Conservation (phyloP, 306 rosid genomes). For the Castanospermum australe region DNA sequence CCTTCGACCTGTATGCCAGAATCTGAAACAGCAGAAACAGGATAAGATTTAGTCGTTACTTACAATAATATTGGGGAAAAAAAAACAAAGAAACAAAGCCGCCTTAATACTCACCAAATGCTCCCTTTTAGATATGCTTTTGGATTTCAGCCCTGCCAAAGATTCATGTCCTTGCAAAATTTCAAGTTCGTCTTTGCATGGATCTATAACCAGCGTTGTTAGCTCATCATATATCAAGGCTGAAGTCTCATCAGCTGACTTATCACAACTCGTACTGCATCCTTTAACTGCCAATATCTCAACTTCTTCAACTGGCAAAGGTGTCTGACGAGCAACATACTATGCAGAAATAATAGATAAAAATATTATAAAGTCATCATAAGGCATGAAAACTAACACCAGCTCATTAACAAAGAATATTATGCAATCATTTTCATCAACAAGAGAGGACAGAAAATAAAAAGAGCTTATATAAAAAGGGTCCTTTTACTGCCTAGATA, state of each 20-base stretch:
- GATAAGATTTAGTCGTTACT: background rate
- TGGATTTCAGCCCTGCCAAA: slow-evolving; percentile 64
- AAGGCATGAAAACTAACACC: slow-evolving; percentile 6
- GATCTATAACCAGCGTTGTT: slow-evolving; percentile 42
- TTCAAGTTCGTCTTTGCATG: slow-evolving; percentile 60
- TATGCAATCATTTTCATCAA: background rate
- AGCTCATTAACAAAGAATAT: background rate
- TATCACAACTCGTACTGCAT: slow-evolving; percentile 24
- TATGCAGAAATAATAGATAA: slow-evolving; percentile 30
- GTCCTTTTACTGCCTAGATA: slow-evolving; percentile 33
- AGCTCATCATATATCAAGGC: slow-evolving; percentile 27
- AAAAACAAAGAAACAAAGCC: too few relatives aligned
- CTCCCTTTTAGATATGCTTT: slow-evolving; percentile 51
- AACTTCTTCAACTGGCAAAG: slow-evolving; percentile 62
- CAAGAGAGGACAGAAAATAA: background rate
- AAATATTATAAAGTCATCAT: slow-evolving; percentile 13
- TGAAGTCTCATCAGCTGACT: slow-evolving; percentile 30
- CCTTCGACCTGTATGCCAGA: slow-evolving; percentile 73
- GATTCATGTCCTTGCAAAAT: slow-evolving; percentile 64
- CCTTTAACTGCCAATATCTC: slow-evolving; percentile 69
- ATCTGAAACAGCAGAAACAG: slow-evolving; percentile 59
- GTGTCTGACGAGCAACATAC: slow-evolving; percentile 68
- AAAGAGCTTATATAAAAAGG: background rate
- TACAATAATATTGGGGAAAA: background rate
- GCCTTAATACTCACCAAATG: slow-evolving; percentile 57